Base-by-base conservation (phyloP, 352 stramenopile species). In the Pythium biforme region DNA sequence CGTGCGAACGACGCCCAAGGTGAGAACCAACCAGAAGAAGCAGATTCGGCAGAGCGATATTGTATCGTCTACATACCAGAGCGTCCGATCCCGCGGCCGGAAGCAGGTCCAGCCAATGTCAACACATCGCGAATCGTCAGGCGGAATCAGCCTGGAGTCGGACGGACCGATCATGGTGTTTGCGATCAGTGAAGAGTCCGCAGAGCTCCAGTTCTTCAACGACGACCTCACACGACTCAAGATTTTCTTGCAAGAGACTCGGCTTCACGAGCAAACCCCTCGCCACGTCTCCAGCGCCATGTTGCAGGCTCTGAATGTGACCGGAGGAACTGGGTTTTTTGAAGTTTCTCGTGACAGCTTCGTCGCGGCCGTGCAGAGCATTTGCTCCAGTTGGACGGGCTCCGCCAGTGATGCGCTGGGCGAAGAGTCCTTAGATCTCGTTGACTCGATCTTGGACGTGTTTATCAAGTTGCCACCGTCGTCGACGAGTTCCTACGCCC, bases 1-100 rank as follows among this genome's bases (percentile, higher is more conserved):
- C 3, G 75, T 89, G 31, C 72, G 86, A 52, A 82, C 82, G 15
- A 79, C 63, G 25, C 65, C 66, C 12, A 86, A 86, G 37, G 78
- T 74, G 19, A 34, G 50, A 20, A 79, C 82, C 9, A 90, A 75
- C 4, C 70, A 83, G 29, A 81, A 79, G 65, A 73, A 86, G 29
- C 81, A 92, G 45, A 76, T 94, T 49, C 85, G 85, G 10, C 85
- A 91, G 59, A 94, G 83, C 50, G 83, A 94, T 46, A 94, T 94
- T 48, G 81, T 92, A 11, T 89, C 83, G 9, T 81, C 81, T 0
- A 82, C 81, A 17, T 90, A 85, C 41, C 73, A 73, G 3, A 64
- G 46, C 5, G 40, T 64, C 49, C 46, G 47, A 34, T 64, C 56
- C 19, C 46, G 56, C 23, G 56, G 56, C 2, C 46, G 23, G n/a